Conservation (phyloP, 805 yeast genomes). For the Scheffersomyces amazonensis region DNA sequence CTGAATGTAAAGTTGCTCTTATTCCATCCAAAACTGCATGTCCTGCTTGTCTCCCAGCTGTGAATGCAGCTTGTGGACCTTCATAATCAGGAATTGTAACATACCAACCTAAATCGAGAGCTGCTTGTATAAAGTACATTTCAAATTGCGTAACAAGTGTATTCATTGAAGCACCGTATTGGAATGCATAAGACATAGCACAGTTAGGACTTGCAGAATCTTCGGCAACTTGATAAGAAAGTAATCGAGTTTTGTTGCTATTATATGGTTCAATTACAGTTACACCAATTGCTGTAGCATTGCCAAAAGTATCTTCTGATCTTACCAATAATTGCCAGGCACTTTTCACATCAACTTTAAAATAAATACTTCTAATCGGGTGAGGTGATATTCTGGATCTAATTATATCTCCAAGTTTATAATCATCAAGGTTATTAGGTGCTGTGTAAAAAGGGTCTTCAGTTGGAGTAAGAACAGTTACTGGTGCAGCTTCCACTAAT, state of each 20-base stretch:
- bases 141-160: slow-evolving; percentile 13
- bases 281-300: slow-evolving; percentile 21
- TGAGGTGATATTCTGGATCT: slow-evolving; percentile 17
- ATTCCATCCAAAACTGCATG: slow-evolving; percentile 28
- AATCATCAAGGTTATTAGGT: slow-evolving; percentile 17
- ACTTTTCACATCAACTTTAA: slow-evolving; percentile 17
- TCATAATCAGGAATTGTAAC: slow-evolving; percentile 35
- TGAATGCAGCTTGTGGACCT: slow-evolving; percentile 28
- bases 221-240: slow-evolving; percentile 26
- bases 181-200: slow-evolving; percentile 23
- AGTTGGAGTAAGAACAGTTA: slow-evolving; percentile 7
- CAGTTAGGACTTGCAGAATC: slow-evolving; percentile 25
- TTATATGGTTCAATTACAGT: slow-evolving; percentile 28
- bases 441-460: slow-evolving; percentile 23
- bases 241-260: slow-evolving; percentile 21
- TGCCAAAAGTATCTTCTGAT: slow-evolving; percentile 21
- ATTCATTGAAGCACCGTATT: slow-evolving; percentile 9
- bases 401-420: slow-evolving; percentile 20
- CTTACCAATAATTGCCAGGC: slow-evolving; percentile 21
- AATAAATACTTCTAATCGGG: slow-evolving; percentile 12
- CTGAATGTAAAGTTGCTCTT: slow-evolving; percentile 20
- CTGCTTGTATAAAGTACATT: slow-evolving; percentile 14
- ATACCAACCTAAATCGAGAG: slow-evolving; percentile 27
- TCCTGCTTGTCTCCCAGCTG: slow-evolving; percentile 31
- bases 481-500: slow-evolving; percentile 9